phyloP scores from a whole-genome alignment of 2,329 filamentous ascomycete species.

The Juglanconis sp. region DNA sequence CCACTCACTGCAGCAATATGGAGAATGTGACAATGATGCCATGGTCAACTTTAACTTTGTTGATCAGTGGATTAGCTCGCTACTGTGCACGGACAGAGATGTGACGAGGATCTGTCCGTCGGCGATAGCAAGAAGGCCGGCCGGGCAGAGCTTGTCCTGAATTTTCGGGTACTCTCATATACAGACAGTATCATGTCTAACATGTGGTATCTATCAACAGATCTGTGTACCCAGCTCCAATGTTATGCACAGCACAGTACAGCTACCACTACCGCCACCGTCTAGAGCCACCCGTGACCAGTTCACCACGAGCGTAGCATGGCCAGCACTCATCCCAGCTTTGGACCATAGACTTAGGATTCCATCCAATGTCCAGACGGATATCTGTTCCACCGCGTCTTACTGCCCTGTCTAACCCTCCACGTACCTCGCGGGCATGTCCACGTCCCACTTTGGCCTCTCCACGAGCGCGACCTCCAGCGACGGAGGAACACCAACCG shows the following conservation, averaged over 20 bases:
- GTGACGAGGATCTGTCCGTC: not conserved
- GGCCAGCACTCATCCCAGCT: too few relatives aligned
- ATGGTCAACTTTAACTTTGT: not conserved
- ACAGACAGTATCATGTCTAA: too few relatives aligned
- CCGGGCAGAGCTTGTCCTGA: not conserved
- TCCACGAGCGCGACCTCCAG: constrained; percentile 87
- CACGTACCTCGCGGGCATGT: constrained; percentile 70
- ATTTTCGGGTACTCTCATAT: not conserved
- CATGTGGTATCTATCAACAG: too few relatives aligned
- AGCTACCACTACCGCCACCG: too few relatives aligned
- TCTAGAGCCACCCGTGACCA: too few relatives aligned
- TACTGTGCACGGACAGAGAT: not conserved
- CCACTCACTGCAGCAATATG: too few relatives aligned
- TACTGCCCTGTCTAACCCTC: constrained; percentile 26
- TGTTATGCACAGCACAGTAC: too few relatives aligned
- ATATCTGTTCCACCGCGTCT: not conserved
- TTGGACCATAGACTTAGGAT: not conserved
- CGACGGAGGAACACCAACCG: constrained; percentile 23
- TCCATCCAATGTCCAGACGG: not conserved
- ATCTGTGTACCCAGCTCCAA: too few relatives aligned
- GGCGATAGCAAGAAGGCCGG: not conserved
- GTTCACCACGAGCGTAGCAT: too few relatives aligned
- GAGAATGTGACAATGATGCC: not conserved
- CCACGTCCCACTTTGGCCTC: constrained; percentile 78
- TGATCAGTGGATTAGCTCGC: too few relatives aligned